Evolutionary conservation across 2,329 filamentous ascomycete genomes (phyloP).

Genomic region (Podosphaera xanthii): DNA sequence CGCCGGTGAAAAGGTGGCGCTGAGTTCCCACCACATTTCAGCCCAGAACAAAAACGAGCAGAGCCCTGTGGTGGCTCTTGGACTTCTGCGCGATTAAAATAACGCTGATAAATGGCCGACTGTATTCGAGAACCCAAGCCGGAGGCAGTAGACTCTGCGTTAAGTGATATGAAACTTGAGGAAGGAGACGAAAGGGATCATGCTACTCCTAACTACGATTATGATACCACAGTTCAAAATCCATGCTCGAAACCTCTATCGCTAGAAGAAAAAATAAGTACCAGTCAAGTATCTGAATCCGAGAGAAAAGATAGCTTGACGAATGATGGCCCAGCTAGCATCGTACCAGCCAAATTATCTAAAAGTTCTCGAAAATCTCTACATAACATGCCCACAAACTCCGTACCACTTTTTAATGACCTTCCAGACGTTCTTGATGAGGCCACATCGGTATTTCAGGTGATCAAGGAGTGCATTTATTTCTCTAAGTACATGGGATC

Average conservation of each 20-base stretch:
- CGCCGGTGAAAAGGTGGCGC: background rate
- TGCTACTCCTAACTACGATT: background rate
- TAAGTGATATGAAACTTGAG: constrained; percentile 17
- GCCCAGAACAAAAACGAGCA: background rate
- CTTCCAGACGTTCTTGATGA: constrained; percentile 58
- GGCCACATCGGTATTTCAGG: constrained; percentile 52
- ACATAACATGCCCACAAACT: constrained; percentile 40
- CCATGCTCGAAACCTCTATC: constrained; percentile 7
- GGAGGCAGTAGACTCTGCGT: constrained; percentile 14
- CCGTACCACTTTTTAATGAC: constrained; percentile 46
- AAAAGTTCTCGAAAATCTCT: constrained; percentile 54
- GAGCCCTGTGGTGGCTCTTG: background rate
- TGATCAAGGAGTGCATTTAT: constrained; percentile 73
- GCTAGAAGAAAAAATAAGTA: constrained; percentile 9
- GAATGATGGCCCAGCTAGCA: background rate
- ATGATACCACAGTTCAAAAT: background rate
- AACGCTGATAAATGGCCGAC: constrained; percentile 11
- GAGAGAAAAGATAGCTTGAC: constrained; percentile 29
- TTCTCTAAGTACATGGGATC: constrained; percentile 77
- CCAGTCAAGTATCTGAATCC: constrained; percentile 14
- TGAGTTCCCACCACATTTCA: background rate
- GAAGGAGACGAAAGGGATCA: constrained; percentile 4
- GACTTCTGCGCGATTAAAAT: background rate
- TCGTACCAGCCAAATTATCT: constrained; percentile 30
- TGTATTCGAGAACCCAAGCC: constrained; percentile 11